Evolutionary conservation across 139 green algal genomes (phyloP).

Genomic region (Chlamydomonas sp.): DNA sequence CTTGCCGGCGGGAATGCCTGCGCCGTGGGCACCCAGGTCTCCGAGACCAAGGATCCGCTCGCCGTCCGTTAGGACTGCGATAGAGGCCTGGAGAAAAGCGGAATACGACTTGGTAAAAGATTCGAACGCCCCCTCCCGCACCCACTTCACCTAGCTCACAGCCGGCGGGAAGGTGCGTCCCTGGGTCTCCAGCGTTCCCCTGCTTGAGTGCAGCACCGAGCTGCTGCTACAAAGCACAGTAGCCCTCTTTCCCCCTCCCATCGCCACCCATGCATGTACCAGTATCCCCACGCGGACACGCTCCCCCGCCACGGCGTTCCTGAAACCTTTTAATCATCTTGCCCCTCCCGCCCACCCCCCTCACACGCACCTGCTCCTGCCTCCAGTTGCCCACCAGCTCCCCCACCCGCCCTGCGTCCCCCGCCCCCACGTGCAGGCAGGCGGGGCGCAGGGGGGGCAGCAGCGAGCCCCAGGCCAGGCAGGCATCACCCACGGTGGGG

Average conservation of each 20-base stretch:
- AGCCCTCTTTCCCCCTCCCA: too few species aligned
- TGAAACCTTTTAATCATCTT: too few species aligned
- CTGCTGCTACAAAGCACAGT: too few species aligned
- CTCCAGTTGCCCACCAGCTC: constrained; percentile 8
- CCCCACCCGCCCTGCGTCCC: constrained; percentile 45
- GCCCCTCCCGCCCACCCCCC: background rate
- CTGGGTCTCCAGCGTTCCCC: too few species aligned
- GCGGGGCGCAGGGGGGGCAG: constrained; percentile 31
- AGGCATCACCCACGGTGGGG: constrained; percentile 94
- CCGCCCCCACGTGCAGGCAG: constrained; percentile 67
- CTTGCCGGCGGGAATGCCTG: constrained; percentile 86
- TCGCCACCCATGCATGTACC: background rate
- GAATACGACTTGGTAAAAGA: background rate
- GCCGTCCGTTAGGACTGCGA: constrained; percentile 80
- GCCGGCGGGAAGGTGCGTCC: too few species aligned
- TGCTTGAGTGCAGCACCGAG: too few species aligned
- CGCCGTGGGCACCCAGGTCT: constrained; percentile 81
- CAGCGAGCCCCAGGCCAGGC: constrained; percentile 79
- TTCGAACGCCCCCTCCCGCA: background rate
- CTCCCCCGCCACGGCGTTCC: background rate
- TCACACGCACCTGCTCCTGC: constrained; percentile 24
- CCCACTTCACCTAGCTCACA: too few species aligned
- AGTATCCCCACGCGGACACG: background rate
- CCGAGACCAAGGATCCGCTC: constrained; percentile 82
- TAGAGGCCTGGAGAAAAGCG: constrained; percentile 24